Evolutionary conservation across 2,329 filamentous ascomycete genomes (phyloP).

Genomic region (Periconia sp.): DNA sequence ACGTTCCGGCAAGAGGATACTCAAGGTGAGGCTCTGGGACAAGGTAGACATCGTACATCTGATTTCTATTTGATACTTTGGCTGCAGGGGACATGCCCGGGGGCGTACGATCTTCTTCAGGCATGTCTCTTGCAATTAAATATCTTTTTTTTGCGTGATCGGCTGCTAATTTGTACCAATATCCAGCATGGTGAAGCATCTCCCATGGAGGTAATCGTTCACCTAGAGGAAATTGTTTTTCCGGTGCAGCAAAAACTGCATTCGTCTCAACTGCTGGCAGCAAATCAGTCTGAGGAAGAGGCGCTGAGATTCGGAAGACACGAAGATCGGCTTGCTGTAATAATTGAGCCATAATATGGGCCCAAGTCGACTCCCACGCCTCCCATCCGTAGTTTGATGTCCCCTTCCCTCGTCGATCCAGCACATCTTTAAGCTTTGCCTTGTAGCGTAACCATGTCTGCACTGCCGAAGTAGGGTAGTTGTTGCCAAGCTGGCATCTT

Average conservation of each 20-base stretch:
- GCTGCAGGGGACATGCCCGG: constrained; percentile 59
- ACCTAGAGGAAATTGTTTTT: constrained; percentile 52
- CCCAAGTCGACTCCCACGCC: constrained; percentile 84
- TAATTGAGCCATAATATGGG: constrained; percentile 62
- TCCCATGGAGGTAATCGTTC: constrained; percentile 61
- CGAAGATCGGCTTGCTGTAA: constrained; percentile 57
- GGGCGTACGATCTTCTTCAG: constrained; percentile 59
- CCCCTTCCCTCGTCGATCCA: constrained; percentile 82
- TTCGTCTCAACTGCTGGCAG: constrained; percentile 30
- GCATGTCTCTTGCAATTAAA: constrained; percentile 56
- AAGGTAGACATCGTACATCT: constrained; percentile 62
- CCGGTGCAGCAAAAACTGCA: constrained; percentile 50
- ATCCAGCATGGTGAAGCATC: constrained; percentile 62
- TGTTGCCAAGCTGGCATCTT: constrained; percentile 79
- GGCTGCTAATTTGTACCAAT: constrained; percentile 60
- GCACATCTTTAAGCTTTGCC: constrained; percentile 70
- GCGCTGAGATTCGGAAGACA: constrained; percentile 39
- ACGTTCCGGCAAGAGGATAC: constrained; percentile 46
- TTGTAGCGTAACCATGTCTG: constrained; percentile 80
- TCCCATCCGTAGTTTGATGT: constrained; percentile 90
- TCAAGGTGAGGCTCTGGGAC: constrained; percentile 62
- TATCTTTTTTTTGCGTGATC: constrained; percentile 55
- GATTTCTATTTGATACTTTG: constrained; percentile 55
- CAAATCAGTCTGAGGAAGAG: constrained; percentile 22
- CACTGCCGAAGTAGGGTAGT: constrained; percentile 76